A percentile compares a stretch with the other conserved stretches of the same genome.
These are phyloP conservation scores for Moesziomyces sp. DNA, from an alignment of 1,284 basidiomycete species.

Conservation along the genomic window DNA sequence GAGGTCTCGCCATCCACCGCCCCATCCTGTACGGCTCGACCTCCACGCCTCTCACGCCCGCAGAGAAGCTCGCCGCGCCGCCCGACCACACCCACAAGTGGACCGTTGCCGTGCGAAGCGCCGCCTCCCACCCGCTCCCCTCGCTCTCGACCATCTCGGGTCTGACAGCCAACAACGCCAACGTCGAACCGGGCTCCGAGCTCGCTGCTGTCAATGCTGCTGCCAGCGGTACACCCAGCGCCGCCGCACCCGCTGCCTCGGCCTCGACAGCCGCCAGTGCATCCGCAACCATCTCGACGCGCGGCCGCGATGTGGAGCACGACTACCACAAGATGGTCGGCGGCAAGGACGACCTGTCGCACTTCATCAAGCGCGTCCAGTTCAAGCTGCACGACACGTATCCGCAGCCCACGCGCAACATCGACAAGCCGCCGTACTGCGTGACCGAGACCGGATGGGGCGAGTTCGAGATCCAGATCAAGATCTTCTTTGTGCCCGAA, in stretches of 20 bases:
- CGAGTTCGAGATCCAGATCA: conserved; percentile 96
- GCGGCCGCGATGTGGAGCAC: conserved; percentile 58
- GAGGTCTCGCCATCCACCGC: conserved; percentile 84
- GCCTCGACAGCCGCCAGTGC: conserved; percentile 10
- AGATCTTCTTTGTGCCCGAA: conserved; percentile 90
- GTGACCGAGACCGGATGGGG: conserved; percentile 99
- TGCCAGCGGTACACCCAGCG: conserved; percentile 9
- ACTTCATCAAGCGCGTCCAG: conserved; percentile 81
- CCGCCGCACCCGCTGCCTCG: background rate
- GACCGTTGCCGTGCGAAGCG: conserved; percentile 89
- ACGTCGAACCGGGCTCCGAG: conserved; percentile 35
- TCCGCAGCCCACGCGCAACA: conserved; percentile 83
- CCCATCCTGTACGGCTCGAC: conserved; percentile 96
- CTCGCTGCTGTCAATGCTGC: conserved; percentile 19
- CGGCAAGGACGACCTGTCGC: conserved; percentile 65
- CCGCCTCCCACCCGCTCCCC: conserved; percentile 69
- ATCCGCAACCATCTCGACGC: conserved; percentile 47
- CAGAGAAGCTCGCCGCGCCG: conserved; percentile 75
- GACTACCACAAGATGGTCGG: conserved; percentile 66
- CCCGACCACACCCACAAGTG: conserved; percentile 93
- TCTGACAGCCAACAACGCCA: conserved; percentile 13
- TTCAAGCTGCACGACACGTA: conserved; percentile 99
- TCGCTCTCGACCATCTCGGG: conserved; percentile 54
- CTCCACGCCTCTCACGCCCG: conserved; percentile 81
- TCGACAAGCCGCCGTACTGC: conserved; percentile 93